Percentiles rank a stretch among this genome's conserved stretches.
These are phyloP conservation scores for Medicago ruthenica DNA, from an alignment of 306 rosid genomes.

Conservation along the genomic window DNA sequence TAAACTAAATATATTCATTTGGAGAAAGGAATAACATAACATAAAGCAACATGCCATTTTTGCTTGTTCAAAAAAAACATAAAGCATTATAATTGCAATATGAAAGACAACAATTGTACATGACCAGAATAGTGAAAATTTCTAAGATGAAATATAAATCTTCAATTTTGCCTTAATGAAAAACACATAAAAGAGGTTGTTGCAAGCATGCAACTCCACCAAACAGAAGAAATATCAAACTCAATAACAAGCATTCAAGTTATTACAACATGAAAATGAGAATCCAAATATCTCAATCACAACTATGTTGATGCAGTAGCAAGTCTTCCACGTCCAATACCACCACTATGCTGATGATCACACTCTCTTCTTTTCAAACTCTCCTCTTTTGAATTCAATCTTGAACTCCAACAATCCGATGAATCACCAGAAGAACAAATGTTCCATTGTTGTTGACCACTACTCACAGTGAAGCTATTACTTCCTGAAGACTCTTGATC, in stretches of 20 bases:
- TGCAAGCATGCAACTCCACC: constrained; percentile 78
- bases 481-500: constrained; percentile 94
- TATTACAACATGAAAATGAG: constrained; percentile 5
- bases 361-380: constrained; percentile 56
- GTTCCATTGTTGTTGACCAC: constrained; percentile 61
- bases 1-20: not conserved
- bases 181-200: constrained; percentile 40
- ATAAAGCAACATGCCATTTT: constrained; percentile 22
- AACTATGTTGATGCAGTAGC: constrained; percentile 59
- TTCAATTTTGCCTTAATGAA: constrained; percentile 37
- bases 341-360: constrained; percentile 62
- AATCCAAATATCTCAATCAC: constrained; percentile 21
- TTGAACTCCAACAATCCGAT: constrained; percentile 69
- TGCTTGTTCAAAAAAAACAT: no score
- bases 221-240: constrained; percentile 42
- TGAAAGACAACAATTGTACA: constrained; percentile 4
- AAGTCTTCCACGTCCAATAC: constrained; percentile 81
- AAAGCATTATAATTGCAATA: not conserved
- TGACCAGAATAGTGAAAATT: constrained; percentile 20
- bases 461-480: constrained; percentile 70
- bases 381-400: constrained; percentile 56
- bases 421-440: constrained; percentile 77
- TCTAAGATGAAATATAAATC: constrained; percentile 23
- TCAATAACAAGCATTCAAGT: constrained; percentile 4
- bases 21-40: constrained; percentile 23